Base-by-base conservation (phyloP, 257 asterid genomes). In the Capsicum chinense region DNA sequence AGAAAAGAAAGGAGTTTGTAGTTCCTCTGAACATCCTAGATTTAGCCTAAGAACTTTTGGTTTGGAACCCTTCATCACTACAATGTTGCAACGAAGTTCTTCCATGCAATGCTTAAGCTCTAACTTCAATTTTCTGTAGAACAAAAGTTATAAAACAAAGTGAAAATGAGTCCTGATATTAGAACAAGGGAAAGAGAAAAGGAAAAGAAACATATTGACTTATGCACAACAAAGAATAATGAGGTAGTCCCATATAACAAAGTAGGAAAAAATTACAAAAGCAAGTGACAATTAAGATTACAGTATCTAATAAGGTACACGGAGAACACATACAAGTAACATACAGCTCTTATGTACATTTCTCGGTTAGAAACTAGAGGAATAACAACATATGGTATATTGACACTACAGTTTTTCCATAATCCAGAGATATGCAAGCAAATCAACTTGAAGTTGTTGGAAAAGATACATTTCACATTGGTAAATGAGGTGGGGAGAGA, bases 11-110 rank as follows among this genome's bases (percentile, higher is more conserved):
- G 97, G 90, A 6, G 95, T 88, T 60, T 90, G 92, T 44, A 76
- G 84, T 80, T 89, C 94, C 80, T 85, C 87, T 33, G 93, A 74
- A 85, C 83, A 79, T n/a, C 90, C 89, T 79, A 93, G 89, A 87
- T 95, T 94, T 85, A 95, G 95, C 67, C 97, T 93, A 54, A 94
- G 95, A 86, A 95, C 95, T 86, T 93, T 94, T 10, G 98, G 91
- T 71, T 86, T 91, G 66, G 97, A 90, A 83, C 95, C 93, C 88
- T 94, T 95, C 97, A 95, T 94, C 87, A 89, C 89, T 62, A 95
- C 97, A 73, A 94, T 93, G 88, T 94, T 95, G 88, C 99, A 95
- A 74, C 83, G 92, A 78, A 95, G 92, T 83, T 90, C 93, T 64
- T 90, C 93, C 90, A 94, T 87, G 89, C 99, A 95, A 83, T 87